Percentiles rank a stretch among this genome's conserved stretches.
Conservation (phyloP, 306 rosid genomes). For the Senna siamea region DNA sequence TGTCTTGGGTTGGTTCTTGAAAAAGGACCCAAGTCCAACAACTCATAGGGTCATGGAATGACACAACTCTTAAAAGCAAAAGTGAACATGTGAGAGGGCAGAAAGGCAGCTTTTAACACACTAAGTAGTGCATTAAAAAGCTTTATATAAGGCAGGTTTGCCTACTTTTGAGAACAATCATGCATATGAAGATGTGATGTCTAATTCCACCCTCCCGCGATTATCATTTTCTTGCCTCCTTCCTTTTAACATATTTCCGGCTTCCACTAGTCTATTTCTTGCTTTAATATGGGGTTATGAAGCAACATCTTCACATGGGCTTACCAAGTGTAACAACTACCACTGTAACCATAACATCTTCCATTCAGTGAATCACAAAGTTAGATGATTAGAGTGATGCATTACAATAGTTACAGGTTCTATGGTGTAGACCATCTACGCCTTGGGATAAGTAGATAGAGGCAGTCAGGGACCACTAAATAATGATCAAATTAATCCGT, state of each 20-base stretch:
- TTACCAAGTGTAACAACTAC: slow-evolving; percentile 11
- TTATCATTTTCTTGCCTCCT: slow-evolving; percentile 46
- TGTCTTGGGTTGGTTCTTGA: slow-evolving; percentile 34
- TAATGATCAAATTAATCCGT: slow-evolving; percentile 14
- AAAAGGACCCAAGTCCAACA: slow-evolving; percentile 37
- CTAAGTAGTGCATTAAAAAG: slow-evolving; percentile 48
- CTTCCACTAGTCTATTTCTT: slow-evolving; percentile 46
- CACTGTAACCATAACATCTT: slow-evolving; percentile 22
- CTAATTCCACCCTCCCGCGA: slow-evolving; percentile 42
- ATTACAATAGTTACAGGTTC: slow-evolving; percentile 20
- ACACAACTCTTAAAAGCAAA: slow-evolving; percentile 53
- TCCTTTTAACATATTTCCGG: slow-evolving; percentile 17
- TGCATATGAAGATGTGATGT: slow-evolving; percentile 48
- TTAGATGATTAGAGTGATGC: background rate
- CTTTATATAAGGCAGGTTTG: slow-evolving; percentile 38
- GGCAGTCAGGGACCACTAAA: slow-evolving; percentile 43
- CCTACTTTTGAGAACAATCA: slow-evolving; percentile 55
- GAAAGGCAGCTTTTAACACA: slow-evolving; percentile 57
- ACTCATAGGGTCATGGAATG: slow-evolving; percentile 43
- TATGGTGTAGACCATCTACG: slow-evolving; percentile 15
- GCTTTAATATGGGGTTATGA: slow-evolving; percentile 41
- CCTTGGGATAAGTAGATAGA: slow-evolving; percentile 2
- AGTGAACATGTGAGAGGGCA: slow-evolving; percentile 58
- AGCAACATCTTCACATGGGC: slow-evolving; percentile 50
- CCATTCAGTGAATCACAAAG: slow-evolving; percentile 3